Evolutionary conservation across 352 stramenopile genomes (phyloP).

Genomic region (Achlya hypogyna): DNA sequence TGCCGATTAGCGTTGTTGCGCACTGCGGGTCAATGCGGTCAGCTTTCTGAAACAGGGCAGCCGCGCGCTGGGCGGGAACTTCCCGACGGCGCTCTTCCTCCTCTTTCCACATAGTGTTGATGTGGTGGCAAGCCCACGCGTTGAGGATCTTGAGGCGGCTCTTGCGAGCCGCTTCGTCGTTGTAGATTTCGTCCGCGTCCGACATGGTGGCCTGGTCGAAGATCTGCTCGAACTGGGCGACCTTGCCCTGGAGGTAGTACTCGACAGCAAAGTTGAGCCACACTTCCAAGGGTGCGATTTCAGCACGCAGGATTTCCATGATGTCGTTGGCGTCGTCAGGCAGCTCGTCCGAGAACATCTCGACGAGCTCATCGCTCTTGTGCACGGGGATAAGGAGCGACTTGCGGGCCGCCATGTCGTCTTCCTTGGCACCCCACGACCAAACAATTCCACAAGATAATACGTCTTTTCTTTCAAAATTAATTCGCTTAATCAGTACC

Average conservation of each 20-base stretch:
- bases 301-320: conserved; percentile 84
- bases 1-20: conserved; percentile 84
- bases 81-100: conserved; percentile 84
- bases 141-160: conserved; percentile 87
- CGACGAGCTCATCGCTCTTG: conserved; percentile 82
- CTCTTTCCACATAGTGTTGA: conserved; percentile 85
- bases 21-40: conserved; percentile 86
- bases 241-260: conserved; percentile 80
- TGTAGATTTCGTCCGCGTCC: conserved; percentile 80
- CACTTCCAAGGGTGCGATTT: conserved; percentile 85
- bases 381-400: conserved; percentile 87
- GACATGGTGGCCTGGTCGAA: conserved; percentile 68
- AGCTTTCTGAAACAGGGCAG: conserved; percentile 79
- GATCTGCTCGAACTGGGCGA: conserved; percentile 80
- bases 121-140: conserved; percentile 68
- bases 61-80: conserved; percentile 54
- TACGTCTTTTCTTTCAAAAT: not conserved
- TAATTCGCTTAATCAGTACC: too few relatives aligned
- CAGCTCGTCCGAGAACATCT: conserved; percentile 86
- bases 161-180: conserved; percentile 72
- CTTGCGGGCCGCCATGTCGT: conserved; percentile 7
- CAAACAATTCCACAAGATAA: too few relatives aligned
- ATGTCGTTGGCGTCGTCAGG: conserved; percentile 87
- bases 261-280: conserved; percentile 88
- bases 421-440: not conserved